Evolutionary conservation across 495 filamentous ascomycete genomes (phyloP), one percentile per base, ranked within the genome.

Genomic region (Aspergillus olivimuriae): DNA sequence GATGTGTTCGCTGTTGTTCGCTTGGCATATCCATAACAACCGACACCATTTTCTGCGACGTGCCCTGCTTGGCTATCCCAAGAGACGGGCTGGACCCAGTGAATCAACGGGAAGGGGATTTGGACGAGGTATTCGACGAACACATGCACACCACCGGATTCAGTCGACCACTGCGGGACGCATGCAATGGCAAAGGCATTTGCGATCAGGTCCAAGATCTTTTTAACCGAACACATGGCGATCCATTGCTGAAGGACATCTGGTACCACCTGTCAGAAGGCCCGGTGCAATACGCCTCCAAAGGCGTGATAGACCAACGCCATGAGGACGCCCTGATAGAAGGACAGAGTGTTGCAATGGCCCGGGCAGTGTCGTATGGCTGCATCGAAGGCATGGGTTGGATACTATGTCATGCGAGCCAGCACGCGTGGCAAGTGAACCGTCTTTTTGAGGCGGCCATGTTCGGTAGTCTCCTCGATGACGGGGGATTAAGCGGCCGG

Each of bases 381-480:
- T 34, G 57, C 38, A 40, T 65, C 9, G 44, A 56, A 14, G 62
- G 63, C 24, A 48, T 61, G 52, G 43, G 38, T 12, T 65, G 61
- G 61, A 42, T 63, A 10, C 30, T 58, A 20, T 49, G 46, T 22
- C 61, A 65, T 51, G 60, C 61, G 8, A 57, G 41, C 21, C 55
- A 59, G 18, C 60, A 65, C 46, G 61, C 61, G 9, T 63, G 57
- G 61, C 61, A 65, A 44, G 55, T 65, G n/a, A 65, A 65, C 33
- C 48, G 52, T 38, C 43, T 63, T 14, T 53, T 56, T 28, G 61
- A 65, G 39, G 60, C 61, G 23, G 60, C 57, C 32, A 65, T 65
- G 61, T 65, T 63, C 41, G 61, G 60, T 18, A 63, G 60, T 42
- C 24, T 65, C 15, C 33, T 65, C 14, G 61, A 65, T 44, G 55